These are phyloP conservation scores for Arachis hypogaea DNA, from an alignment of 306 rosid genomes.

Conservation along the genomic window DNA sequence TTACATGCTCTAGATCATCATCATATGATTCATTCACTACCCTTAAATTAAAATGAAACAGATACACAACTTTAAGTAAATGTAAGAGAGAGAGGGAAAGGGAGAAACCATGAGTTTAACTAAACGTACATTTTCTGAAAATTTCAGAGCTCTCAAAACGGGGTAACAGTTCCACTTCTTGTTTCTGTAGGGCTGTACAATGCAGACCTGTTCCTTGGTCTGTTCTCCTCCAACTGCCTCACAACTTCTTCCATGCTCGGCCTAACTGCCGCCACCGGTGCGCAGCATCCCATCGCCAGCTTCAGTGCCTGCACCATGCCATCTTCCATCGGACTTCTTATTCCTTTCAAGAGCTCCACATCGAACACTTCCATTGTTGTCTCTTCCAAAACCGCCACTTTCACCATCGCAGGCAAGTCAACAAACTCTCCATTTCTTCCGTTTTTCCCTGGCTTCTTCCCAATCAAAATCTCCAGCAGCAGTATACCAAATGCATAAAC, in stretches of 20 bases:
- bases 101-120: neutral
- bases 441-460: constrained; percentile 83
- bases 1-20: constrained; percentile 27
- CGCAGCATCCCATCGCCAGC: constrained; percentile 99
- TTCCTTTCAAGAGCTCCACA: constrained; percentile 83
- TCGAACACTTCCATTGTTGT: constrained; percentile 96
- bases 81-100: constrained; percentile 28
- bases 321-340: constrained; percentile 95
- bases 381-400: constrained; percentile 92
- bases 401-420: constrained; percentile 94
- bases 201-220: constrained; percentile 98
- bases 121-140: constrained; percentile 32
- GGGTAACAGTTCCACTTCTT: constrained; percentile 95
- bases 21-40: constrained; percentile 35
- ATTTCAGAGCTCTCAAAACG: constrained; percentile 62
- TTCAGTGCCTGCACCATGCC: constrained; percentile 90
- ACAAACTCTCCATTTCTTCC: constrained; percentile 72
- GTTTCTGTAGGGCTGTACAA: constrained; percentile 96
- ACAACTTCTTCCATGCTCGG: constrained; percentile 97
- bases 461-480: constrained; percentile 80
- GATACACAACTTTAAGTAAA: constrained; percentile 34
- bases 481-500: constrained; percentile 91
- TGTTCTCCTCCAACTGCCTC: constrained; percentile 95
- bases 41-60: constrained; percentile 31
- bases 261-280: constrained; percentile 92